Conservation (phyloP, 345 rosid genomes). For the Mangifera indica region DNA sequence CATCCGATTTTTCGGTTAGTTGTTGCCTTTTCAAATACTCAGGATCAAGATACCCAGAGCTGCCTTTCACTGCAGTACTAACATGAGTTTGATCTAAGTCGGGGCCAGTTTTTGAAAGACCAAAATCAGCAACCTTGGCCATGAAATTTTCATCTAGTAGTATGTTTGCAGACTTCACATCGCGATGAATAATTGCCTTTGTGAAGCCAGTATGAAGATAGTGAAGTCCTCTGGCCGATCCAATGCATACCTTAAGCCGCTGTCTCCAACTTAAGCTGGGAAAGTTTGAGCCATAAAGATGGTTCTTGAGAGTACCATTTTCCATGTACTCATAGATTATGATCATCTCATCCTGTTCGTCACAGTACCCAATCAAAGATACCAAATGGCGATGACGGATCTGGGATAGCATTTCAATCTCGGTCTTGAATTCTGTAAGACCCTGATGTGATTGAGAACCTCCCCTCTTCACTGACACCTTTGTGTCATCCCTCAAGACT, state of each 20-base stretch:
- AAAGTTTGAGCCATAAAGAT: slow-evolving; percentile 44
- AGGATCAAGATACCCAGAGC: slow-evolving; percentile 74
- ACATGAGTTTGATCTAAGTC: slow-evolving; percentile 69
- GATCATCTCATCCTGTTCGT: slow-evolving; percentile 62
- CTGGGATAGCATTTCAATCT: slow-evolving; percentile 67
- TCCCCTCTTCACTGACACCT: slow-evolving; percentile 68
- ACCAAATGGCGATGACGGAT: slow-evolving; percentile 73
- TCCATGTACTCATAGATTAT: slow-evolving; percentile 72
- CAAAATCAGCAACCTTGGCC: slow-evolving; percentile 80
- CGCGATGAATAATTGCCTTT: slow-evolving; percentile 62
- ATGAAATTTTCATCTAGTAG: slow-evolving; percentile 58
- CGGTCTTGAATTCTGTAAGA: slow-evolving; percentile 56
- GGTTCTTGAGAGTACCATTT: slow-evolving; percentile 64
- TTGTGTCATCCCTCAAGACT: slow-evolving; percentile 47
- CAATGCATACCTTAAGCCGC: slow-evolving; percentile 66
- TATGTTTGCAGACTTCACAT: slow-evolving; percentile 73
- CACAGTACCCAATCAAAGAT: slow-evolving; percentile 62
- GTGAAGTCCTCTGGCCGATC: slow-evolving; percentile 70
- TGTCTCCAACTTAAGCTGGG: slow-evolving; percentile 53
- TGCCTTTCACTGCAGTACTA: slow-evolving; percentile 75
- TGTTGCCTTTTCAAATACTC: slow-evolving; percentile 59
- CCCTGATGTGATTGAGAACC: slow-evolving; percentile 56
- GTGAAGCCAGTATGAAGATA: slow-evolving; percentile 74
- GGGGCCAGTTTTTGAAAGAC: slow-evolving; percentile 67
- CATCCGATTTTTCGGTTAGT: slow-evolving; percentile 58